Evolutionary conservation across 495 filamentous ascomycete species (phyloP), one percentile per base, ranked within the genome.

Genomic region (Daldinia concentrica): DNA sequence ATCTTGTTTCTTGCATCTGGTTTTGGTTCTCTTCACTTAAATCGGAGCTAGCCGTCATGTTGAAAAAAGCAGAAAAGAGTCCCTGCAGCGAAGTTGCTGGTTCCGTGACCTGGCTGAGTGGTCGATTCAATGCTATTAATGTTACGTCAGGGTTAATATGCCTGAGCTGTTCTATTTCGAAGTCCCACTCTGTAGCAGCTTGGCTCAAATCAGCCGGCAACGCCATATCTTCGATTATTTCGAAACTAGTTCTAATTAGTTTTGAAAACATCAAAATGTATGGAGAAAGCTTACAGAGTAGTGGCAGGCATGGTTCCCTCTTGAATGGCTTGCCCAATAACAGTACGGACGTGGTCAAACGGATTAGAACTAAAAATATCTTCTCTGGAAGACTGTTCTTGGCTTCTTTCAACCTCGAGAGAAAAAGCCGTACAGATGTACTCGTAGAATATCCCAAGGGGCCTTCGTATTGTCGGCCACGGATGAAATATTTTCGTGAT

Each of bases 261-360:
- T 26, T 43, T 17, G 26, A 27, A 24, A 41, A 9, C 1, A 26
- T 34, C 15, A 11, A 56, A 27, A 27, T 30, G 1, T 37, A 36
- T 45, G 29, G 39, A 14, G 22, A 26, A 27, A 29, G 41, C 76
- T 43, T 78, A 78, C 76, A 78, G 66, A 64, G 76, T 78, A 52
- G 63, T 61, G 26, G 64, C 62, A 58, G 74, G 61, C 51, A 73
- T 34, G 14, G 19, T 55, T 19, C 54, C 65, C 19, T 56, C 63
- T n/a, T 52, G 32, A 27, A 74, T 17, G 15, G 66, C 66, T 17
- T 64, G 65, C 27, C 71, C 63, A 17, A 67, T 12, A n/a, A 15
- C 37, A 12, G 15, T 14, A 56, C 62, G 61, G 59, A 69, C 63
- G 8, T 68, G 17, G 24, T 78, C 65, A 19, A 78, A 72, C 8